These are phyloP conservation scores for Panaeolus cyanescens DNA, from an alignment of 768 basidiomycete species.

Conservation along the genomic window DNA sequence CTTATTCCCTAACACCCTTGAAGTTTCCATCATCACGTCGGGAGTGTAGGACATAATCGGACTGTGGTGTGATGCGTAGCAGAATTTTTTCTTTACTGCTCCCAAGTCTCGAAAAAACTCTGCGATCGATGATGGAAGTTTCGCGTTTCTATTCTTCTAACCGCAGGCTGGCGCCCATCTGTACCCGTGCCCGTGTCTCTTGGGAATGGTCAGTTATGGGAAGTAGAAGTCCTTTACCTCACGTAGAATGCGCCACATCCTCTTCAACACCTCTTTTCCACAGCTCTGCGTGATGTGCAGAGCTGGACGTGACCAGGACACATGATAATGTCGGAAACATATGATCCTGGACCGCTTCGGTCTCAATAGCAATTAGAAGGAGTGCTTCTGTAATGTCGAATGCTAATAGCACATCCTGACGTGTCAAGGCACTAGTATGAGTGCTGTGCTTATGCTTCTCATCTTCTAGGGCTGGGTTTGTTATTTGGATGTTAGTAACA, in stretches of 20 bases:
- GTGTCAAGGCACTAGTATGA: not conserved
- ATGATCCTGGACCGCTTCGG: not conserved
- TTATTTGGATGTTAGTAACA: too few species aligned
- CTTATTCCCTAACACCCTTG: not conserved
- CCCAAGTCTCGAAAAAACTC: not conserved
- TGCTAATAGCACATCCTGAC: not conserved
- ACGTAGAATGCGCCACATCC: not conserved
- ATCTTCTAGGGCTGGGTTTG: too few species aligned
- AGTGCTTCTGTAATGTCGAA: not conserved
- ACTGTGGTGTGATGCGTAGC: too few species aligned
- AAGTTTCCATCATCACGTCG: not conserved
- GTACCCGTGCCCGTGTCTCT: conserved; percentile 1
- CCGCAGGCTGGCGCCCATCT: not conserved
- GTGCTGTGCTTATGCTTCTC: not conserved
- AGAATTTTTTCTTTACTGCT: not conserved
- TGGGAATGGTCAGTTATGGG: not conserved
- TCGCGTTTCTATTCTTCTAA: not conserved
- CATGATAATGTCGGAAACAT: not conserved
- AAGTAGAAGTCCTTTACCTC: not conserved
- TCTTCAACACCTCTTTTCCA: not conserved
- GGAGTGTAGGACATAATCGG: too few species aligned
- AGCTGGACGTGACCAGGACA: not conserved
- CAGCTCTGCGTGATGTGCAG: not conserved
- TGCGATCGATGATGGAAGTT: not conserved
- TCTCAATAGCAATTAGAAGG: not conserved